Evolutionary conservation across 2,329 filamentous ascomycete species (phyloP), one percentile per base, ranked within the genome.

Genomic region (Talaromyces sp.): DNA sequence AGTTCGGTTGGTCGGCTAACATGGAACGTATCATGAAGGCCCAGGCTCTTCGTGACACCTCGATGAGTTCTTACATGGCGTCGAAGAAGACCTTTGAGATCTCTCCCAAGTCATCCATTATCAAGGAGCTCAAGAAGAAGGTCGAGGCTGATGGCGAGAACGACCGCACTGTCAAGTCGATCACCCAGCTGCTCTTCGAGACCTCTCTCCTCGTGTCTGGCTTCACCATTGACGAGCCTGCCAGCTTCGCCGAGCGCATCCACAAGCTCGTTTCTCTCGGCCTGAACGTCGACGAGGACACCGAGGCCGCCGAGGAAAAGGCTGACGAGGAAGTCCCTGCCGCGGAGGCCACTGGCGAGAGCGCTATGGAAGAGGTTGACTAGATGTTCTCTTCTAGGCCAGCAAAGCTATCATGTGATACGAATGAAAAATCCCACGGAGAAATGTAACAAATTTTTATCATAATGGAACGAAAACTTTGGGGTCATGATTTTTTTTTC

Each of bases 11-110:
- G 95, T 98, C 93, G 61, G 95, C 95, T 77, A 99, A 99, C 88
- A 99, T 99, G 95, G 95, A 99, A 87, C 95, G 95, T 85, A 99
- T 99, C 88, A 99, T 99, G 95, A 99, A 99, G 89, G 95, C 95
- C 29, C 95, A 99, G 86, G 95, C 95, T 75, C 93, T 99, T 74
- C 95, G 95, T 83, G 95, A 99, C 84, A 99, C 95, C 70, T 97
- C 93, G 74, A 99, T 99, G 95, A 91, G 87, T 82, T 96, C 91
- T 72, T 99, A 99, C 90, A 99, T 99, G 95, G 96, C 91, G 68
- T 98, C 93, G 78, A 99, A 99, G 93, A 99, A 99, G 91, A 99
- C 95, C 32, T 98, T 99, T 71, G 95, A 99, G 85, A 98, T 99
- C 81, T 98, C 95, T n/a, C 95, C 95, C 79, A 93, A 95, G 86